These are phyloP conservation scores for Omphalotus guepiniiformis DNA, from an alignment of 768 basidiomycete genomes.

Conservation along the genomic window DNA sequence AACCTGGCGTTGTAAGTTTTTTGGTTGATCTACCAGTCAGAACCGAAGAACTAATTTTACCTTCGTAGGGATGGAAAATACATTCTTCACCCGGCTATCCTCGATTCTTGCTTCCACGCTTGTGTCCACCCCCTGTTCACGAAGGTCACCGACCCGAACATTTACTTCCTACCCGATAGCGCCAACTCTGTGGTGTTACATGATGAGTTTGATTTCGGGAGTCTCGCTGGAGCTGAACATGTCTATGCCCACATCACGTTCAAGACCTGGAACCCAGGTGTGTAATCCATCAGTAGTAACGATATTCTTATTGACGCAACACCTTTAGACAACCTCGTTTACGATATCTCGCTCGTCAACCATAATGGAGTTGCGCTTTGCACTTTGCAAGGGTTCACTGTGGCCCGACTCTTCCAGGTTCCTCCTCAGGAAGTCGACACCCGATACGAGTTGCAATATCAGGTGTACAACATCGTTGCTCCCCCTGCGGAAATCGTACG, in stretches of 20 bases:
- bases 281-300: slow-evolving; percentile 23
- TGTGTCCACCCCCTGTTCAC: slow-evolving; percentile 18
- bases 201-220: too few relatives aligned
- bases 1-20: background rate
- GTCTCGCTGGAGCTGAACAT: background rate
- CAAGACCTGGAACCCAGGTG: slow-evolving; percentile 10
- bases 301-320: slow-evolving; percentile 35
- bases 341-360: slow-evolving; percentile 21
- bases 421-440: too few relatives aligned
- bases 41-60: background rate
- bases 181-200: slow-evolving; percentile 4
- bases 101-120: slow-evolving; percentile 26
- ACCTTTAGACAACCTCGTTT: slow-evolving; percentile 28
- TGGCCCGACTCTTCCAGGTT: background rate
- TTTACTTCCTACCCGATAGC: slow-evolving; percentile 21
- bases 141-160: slow-evolving; percentile 15
- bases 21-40: background rate
- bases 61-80: slow-evolving; percentile 16
- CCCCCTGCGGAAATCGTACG: too few relatives aligned
- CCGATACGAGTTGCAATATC: too few relatives aligned
- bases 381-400: background rate
- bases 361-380: too few relatives aligned
- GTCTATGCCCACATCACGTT: slow-evolving; percentile 1
- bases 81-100: slow-evolving; percentile 25
- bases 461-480: too few relatives aligned